Conservation (phyloP, 2,329 filamentous ascomycete species). For the Trichoderma guizhouense region DNA sequence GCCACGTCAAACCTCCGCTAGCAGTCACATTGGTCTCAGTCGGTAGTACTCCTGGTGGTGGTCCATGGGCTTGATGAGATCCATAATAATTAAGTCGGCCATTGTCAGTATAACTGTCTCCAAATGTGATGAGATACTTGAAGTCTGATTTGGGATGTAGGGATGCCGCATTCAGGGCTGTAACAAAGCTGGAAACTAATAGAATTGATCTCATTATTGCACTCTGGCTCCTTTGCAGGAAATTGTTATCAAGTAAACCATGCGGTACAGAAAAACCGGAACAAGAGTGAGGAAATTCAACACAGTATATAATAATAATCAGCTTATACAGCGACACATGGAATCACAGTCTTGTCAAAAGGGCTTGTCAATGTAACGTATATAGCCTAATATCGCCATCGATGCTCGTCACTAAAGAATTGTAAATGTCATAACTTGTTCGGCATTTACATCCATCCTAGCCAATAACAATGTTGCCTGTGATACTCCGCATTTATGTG, state of each 20-base stretch:
- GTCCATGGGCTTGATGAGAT: background rate
- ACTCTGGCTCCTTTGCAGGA: no score
- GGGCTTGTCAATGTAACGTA: background rate
- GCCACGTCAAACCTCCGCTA: slow-evolving; percentile 66
- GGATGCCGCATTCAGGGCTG: background rate
- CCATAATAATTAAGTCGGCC: slow-evolving; percentile 57
- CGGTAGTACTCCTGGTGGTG: background rate
- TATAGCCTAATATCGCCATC: slow-evolving; percentile 3
- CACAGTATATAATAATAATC: background rate
- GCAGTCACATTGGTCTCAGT: slow-evolving; percentile 40
- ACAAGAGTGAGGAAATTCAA: background rate
- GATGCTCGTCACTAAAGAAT: background rate
- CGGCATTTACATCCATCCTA: background rate
- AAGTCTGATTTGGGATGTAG: background rate
- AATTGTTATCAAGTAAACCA: background rate
- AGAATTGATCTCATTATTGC: background rate
- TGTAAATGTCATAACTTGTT: background rate
- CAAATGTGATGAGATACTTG: slow-evolving; percentile 60
- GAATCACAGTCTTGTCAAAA: background rate
- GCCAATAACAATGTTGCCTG: background rate
- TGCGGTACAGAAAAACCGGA: no score
- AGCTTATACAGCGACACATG: background rate
- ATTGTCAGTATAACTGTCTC: slow-evolving; percentile 76
- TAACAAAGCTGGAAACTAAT: background rate
- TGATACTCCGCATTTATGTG: background rate